These are phyloP conservation scores for Linum tenue DNA, from an alignment of 345 rosid genomes.

Conservation along the genomic window DNA sequence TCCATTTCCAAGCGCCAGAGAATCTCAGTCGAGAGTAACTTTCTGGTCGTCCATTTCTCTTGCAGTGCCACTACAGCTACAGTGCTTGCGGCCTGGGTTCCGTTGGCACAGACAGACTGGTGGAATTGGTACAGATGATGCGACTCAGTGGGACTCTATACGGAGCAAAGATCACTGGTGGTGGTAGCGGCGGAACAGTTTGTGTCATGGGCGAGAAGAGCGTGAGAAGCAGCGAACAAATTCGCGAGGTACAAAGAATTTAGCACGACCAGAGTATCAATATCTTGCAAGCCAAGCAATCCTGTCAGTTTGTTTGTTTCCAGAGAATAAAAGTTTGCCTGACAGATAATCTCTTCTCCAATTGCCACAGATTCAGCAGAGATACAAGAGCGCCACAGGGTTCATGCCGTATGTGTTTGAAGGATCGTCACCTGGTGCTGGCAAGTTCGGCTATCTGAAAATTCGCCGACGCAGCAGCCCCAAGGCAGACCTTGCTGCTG, in stretches of 20 bases:
- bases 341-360: too few relatives aligned
- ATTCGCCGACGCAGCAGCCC: constrained; percentile 47
- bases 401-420: constrained; percentile 73
- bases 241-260: constrained; percentile 52
- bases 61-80: constrained; percentile 96
- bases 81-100: constrained; percentile 92
- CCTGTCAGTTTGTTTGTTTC: neutral
- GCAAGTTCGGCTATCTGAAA: constrained; percentile 68
- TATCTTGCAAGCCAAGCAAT: neutral
- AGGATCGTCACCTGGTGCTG: constrained; percentile 91
- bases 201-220: constrained; percentile 72
- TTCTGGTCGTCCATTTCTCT: constrained; percentile 1
- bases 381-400: constrained; percentile 84
- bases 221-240: constrained; percentile 72
- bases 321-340: too few relatives aligned
- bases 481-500: neutral
- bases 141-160: constrained; percentile 71
- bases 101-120: constrained; percentile 82
- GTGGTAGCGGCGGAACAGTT: constrained; percentile 95
- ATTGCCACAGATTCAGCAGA: constrained; percentile 67
- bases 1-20: neutral
- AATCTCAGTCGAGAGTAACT: neutral
- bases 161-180: constrained; percentile 97
- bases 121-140: constrained; percentile 80
- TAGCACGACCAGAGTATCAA: too few relatives aligned